Conservation (phyloP, 192 early-diverging fungal species). For the Ramicandelaber brevisporus region DNA sequence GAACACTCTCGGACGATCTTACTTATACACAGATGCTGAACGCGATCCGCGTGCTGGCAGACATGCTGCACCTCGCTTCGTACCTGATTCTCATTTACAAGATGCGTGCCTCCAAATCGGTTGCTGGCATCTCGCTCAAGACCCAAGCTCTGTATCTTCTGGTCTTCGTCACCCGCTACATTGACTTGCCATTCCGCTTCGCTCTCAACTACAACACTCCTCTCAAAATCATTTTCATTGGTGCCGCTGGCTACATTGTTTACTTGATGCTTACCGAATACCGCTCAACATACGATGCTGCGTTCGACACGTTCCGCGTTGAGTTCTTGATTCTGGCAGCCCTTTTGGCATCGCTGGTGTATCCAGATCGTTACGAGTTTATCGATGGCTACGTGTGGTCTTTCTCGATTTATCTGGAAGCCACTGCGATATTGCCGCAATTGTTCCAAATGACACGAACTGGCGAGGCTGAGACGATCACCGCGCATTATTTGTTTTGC, state of each 20-base stretch:
- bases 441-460: constrained; percentile 92
- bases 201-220: constrained; percentile 74
- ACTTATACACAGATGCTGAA: no score
- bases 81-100: constrained; percentile 83
- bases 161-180: constrained; percentile 85
- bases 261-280: constrained; percentile 69
- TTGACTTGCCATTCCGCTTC: constrained; percentile 57
- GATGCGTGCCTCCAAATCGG: constrained; percentile 70
- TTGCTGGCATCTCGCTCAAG: constrained; percentile 93
- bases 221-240: constrained; percentile 92
- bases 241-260: constrained; percentile 58
- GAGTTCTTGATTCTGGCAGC: constrained; percentile 59
- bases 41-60: constrained; percentile 68
- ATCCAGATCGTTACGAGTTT: constrained; percentile 42
- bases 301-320: constrained; percentile 70
- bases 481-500: constrained; percentile 95
- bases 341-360: constrained; percentile 39
- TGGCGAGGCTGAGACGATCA: constrained; percentile 98
- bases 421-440: constrained; percentile 93
- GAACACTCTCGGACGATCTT: no score
- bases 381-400: constrained; percentile 77
- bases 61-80: constrained; percentile 85
- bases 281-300: constrained; percentile 80
- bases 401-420: constrained; percentile 90
- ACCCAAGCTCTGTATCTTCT: constrained; percentile 74